These are phyloP conservation scores for Pseudotulostoma volvatum DNA, from an alignment of 495 filamentous ascomycete genomes.

Conservation along the genomic window DNA sequence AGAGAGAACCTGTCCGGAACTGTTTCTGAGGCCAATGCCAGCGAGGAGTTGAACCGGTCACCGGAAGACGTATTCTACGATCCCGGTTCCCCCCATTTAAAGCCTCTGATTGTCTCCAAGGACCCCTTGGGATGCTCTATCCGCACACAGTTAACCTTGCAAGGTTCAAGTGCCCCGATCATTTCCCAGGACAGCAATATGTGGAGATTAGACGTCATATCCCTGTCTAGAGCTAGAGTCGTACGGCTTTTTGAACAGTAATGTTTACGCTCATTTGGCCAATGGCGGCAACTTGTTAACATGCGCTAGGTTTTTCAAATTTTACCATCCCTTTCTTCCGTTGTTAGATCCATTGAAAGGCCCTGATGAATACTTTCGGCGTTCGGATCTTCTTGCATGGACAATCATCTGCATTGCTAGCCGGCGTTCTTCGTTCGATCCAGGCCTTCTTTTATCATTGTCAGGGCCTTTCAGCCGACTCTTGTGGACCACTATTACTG, in stretches of 20 bases:
- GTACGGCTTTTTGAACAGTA: constrained; percentile 31
- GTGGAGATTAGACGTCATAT: constrained; percentile 30
- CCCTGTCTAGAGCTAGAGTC: constrained; percentile 22
- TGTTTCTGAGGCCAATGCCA: constrained; percentile 12
- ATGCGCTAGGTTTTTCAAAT: constrained; percentile 44
- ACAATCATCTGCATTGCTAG: constrained; percentile 68
- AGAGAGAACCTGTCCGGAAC: constrained; percentile 14
- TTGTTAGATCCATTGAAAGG: constrained; percentile 55
- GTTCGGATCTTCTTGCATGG: constrained; percentile 72
- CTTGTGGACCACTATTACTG: constrained; percentile 66
- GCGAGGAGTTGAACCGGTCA: constrained; percentile 23
- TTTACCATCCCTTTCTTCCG: constrained; percentile 74
- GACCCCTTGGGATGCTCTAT: constrained; percentile 21
- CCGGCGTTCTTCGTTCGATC: constrained; percentile 52
- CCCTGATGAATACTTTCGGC: constrained; percentile 60
- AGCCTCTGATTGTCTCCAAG: constrained; percentile 23
- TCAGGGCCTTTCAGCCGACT: constrained; percentile 56
- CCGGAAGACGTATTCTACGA: constrained; percentile 24
- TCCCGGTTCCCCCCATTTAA: constrained; percentile 17
- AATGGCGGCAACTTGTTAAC: neutral
- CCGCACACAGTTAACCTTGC: constrained; percentile 23
- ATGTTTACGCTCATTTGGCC: neutral
- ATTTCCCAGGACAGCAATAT: constrained; percentile 23
- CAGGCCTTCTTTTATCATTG: constrained; percentile 50
- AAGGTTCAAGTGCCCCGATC: constrained; percentile 22